phyloP scores from a whole-genome alignment of 331 rosid species.

The Quercus lobata region DNA sequence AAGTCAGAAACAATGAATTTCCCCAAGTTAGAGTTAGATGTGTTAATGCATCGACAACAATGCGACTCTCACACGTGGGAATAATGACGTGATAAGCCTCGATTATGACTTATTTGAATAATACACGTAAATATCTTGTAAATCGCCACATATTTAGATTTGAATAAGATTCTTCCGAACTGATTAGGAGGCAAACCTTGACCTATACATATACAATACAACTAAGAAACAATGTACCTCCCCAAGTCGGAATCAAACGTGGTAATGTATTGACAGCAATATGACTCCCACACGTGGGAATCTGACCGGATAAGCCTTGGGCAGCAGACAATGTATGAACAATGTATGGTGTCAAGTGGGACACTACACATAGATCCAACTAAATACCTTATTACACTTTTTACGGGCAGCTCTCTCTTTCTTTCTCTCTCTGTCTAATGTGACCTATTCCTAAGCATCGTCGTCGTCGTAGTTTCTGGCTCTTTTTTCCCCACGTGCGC shows the following conservation, averaged over 20 bases:
- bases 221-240: no score
- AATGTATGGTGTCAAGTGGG: slow-evolving; percentile 21
- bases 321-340: slow-evolving; percentile 13
- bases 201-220: no score
- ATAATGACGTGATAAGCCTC: slow-evolving; percentile 11
- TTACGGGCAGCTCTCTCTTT: slow-evolving; percentile 10
- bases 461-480: neutral
- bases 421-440: neutral
- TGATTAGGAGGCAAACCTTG: no score
- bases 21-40: no score
- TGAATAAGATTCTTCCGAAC: no score
- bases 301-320: slow-evolving; percentile 21
- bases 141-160: no score
- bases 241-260: no score
- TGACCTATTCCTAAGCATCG: neutral
- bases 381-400: neutral
- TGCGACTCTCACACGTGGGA: neutral
- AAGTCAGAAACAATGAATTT: no score
- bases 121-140: no score
- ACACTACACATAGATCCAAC: neutral
- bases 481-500: slow-evolving; percentile 43
- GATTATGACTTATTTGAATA: no score
- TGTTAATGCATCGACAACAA: no score
- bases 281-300: slow-evolving; percentile 6
- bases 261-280: neutral